phyloP scores from a whole-genome alignment of 2,329 filamentous ascomycete genomes.

The Colletotrichum ledebouriae region DNA sequence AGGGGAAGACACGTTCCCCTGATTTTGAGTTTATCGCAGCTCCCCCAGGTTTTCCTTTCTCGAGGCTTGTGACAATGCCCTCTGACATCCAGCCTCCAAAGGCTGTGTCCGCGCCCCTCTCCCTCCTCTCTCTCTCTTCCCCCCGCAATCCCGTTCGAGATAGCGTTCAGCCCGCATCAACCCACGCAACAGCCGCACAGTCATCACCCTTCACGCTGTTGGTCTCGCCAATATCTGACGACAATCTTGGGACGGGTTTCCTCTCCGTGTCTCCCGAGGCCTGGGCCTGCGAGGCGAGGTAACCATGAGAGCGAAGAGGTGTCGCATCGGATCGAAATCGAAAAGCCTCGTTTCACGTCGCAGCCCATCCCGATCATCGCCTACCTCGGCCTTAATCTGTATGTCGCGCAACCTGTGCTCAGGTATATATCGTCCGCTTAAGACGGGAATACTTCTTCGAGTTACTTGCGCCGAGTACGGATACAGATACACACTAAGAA shows the following conservation, averaged over 20 bases:
- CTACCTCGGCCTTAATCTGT: conserved; percentile 10
- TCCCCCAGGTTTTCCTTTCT: conserved; percentile 24
- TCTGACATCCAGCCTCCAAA: background rate
- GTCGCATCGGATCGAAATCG: conserved; percentile 25
- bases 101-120: conserved; percentile 1
- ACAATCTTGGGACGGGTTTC: conserved; percentile 30
- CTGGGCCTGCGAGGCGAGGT: conserved; percentile 11
- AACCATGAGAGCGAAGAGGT: background rate
- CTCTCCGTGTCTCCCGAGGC: conserved; percentile 9
- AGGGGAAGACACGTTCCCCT: background rate
- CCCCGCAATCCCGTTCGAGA: conserved; percentile 40
- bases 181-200: conserved; percentile 33
- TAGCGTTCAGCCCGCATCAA: conserved; percentile 40
- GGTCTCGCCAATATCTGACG: conserved; percentile 33
- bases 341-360: conserved; percentile 9
- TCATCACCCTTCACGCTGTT: conserved; percentile 18
- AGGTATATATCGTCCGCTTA: too few species aligned
- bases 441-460: too few species aligned
- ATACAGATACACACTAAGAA: conserved; percentile 18
- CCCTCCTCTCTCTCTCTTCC: too few species aligned
- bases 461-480: conserved; percentile 5
- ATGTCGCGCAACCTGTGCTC: too few species aligned
- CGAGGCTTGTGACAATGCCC: conserved; percentile 35
- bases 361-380: conserved; percentile 8
- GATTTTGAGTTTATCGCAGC: conserved; percentile 27